Evolutionary conservation across 2,329 filamentous ascomycete genomes (phyloP), one percentile per base, ranked within the genome.

Genomic region (Trichoderma sp.): DNA sequence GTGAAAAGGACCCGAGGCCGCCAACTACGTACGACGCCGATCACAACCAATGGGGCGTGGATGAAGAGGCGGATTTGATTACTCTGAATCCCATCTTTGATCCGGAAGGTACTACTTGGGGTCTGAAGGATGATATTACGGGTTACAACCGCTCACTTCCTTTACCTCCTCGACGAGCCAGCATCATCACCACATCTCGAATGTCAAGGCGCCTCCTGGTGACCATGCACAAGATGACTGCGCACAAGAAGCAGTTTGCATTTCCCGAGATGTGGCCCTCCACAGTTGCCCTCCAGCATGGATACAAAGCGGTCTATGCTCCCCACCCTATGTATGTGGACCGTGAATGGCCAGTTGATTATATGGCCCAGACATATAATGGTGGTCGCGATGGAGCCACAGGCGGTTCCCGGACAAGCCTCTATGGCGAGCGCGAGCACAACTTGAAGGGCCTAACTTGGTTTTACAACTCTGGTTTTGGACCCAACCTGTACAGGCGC

Each of bases 241-340:
- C 90, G 34, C 87, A 92, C 75, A 90, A 91, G 76, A 94, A 94
- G 74, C 92, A 96, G 79, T 92, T 92, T 72, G 96, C 96, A 83
- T 97, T 97, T 78, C 92, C 94, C 0, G 95, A 98, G 80, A 97
- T 97, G 94, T 97, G 93, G 93, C 93, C 94, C 0, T 90, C 91
- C 1, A 96, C 92, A 0, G 89, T 92, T 1, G 92, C 94, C 1
- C 85, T 98, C 11, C 94, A 97, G 70, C 94, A 97, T 77, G 95
- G 95, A 13, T 90, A 92, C 81, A 98, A 97, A 82, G 94, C 93
- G 46, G 94, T 97, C 16, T 97, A 91, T 73, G 93, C 90, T 2
- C 95, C 95, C 1, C 95, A 98, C 75, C 93, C 94, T 1, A 86
- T 97, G 67, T 98, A 91, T 77, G 88, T 95, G 18, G 94, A 97